A percentile compares a stretch with the other conserved stretches of the same genome.
Conservation (phyloP, 306 rosid genomes). For the Purshia tridentata region DNA sequence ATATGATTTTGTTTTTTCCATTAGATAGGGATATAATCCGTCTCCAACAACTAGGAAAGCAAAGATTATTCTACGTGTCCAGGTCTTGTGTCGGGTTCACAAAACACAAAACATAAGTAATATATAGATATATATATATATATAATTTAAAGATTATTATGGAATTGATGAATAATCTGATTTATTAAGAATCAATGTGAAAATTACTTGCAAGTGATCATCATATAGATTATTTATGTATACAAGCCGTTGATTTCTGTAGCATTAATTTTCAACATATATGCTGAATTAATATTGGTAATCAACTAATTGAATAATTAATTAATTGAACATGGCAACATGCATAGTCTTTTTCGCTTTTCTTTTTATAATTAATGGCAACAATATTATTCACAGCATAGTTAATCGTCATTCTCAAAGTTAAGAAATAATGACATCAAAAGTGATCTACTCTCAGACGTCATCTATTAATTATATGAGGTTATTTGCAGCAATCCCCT, state of each 20-base stretch:
- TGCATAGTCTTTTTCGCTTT: too few relatives aligned
- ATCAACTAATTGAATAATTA: background rate
- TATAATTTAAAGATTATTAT: too few relatives aligned
- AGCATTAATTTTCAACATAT: background rate
- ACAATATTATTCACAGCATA: background rate
- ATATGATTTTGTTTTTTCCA: too few relatives aligned
- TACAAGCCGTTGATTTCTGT: background rate
- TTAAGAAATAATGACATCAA: background rate
- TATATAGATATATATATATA: too few relatives aligned
- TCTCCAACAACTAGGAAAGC: too few relatives aligned
- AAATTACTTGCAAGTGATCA: background rate
- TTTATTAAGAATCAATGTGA: background rate
- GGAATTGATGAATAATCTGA: background rate
- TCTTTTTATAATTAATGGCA: background rate
- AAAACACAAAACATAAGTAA: too few relatives aligned
- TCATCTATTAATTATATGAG: background rate
- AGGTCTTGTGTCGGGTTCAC: too few relatives aligned
- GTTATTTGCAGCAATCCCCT: background rate
- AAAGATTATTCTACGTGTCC: too few relatives aligned
- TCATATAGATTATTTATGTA: background rate
- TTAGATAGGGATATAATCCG: too few relatives aligned
- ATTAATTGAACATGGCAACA: background rate
- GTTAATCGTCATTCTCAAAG: constrained; percentile 10
- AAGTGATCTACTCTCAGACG: background rate
- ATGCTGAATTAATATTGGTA: background rate